These are phyloP conservation scores for Sclerospora graminicola DNA, from an alignment of 352 stramenopile genomes.

Conservation along the genomic window DNA sequence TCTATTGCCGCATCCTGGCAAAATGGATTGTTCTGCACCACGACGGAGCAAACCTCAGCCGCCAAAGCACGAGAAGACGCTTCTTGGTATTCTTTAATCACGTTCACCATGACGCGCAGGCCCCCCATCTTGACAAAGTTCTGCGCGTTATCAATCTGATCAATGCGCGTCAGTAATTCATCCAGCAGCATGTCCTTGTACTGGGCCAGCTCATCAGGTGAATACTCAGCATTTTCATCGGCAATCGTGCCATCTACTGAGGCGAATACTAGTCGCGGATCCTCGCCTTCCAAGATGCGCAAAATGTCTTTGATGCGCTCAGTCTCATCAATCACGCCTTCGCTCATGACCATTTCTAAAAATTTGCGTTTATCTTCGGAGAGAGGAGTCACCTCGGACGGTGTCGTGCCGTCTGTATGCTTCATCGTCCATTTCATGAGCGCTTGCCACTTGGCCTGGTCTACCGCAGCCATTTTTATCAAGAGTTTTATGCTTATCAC, in stretches of 20 bases:
- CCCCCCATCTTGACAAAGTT: slow-evolving; percentile 84
- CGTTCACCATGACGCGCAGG: slow-evolving; percentile 39
- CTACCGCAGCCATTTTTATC: slow-evolving; percentile 17
- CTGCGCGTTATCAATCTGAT: slow-evolving; percentile 84
- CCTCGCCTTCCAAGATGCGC: slow-evolving; percentile 68
- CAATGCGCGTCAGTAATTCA: slow-evolving; percentile 74
- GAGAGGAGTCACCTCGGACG: slow-evolving; percentile 55
- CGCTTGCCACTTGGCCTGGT: slow-evolving; percentile 83
- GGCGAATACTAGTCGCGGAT: slow-evolving; percentile 61
- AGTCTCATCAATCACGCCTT: slow-evolving; percentile 78
- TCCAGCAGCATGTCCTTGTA: slow-evolving; percentile 80
- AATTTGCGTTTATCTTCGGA: slow-evolving; percentile 68
- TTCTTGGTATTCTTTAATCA: slow-evolving; percentile 48
- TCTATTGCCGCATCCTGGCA: slow-evolving; percentile 66
- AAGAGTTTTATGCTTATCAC: no score
- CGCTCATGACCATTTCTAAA: slow-evolving; percentile 75
- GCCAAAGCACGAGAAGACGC: slow-evolving; percentile 48
- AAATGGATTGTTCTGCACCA: slow-evolving; percentile 83
- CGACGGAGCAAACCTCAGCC: slow-evolving; percentile 67
- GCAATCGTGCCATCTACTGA: slow-evolving; percentile 26
- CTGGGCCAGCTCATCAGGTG: slow-evolving; percentile 53
- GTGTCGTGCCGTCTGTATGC: slow-evolving; percentile 69
- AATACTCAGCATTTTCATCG: slow-evolving; percentile 26
- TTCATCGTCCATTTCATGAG: slow-evolving; percentile 86
- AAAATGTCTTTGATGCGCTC: slow-evolving; percentile 79